These are phyloP conservation scores for Gossypium arboreum DNA, from an alignment of 345 rosid genomes.

Conservation along the genomic window DNA sequence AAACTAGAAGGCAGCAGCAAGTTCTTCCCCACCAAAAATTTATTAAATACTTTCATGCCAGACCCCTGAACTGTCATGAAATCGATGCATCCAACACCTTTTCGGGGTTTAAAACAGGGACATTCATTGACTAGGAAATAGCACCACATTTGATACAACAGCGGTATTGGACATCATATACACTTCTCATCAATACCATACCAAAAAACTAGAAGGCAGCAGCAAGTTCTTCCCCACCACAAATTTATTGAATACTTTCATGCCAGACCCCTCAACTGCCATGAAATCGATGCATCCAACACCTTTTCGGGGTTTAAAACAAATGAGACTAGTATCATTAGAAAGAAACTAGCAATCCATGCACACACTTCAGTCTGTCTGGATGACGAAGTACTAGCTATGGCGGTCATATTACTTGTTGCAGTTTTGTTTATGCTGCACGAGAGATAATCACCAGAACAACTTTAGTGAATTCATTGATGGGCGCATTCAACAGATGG, in stretches of 20 bases:
- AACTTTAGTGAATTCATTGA: neutral
- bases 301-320: neutral
- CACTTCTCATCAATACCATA: neutral
- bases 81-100: neutral
- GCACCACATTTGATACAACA: neutral
- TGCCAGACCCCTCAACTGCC: neutral
- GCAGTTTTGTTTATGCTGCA: neutral
- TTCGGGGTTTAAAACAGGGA: neutral
- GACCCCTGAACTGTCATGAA: neutral
- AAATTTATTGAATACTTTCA: neutral
- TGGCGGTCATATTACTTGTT: neutral
- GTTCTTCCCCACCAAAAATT: neutral
- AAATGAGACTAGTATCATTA: neutral
- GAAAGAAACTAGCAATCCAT: neutral
- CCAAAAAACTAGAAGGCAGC: slow-evolving; percentile 6
- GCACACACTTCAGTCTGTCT: neutral
- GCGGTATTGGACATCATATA: neutral
- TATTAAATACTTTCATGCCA: neutral
- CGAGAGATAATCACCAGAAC: neutral
- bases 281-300: neutral
- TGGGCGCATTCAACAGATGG: neutral
- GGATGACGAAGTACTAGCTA: neutral
- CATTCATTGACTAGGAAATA: too few species aligned
- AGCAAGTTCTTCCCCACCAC: neutral
- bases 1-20: neutral